Evolutionary conservation across 73 alveolate species (phyloP), one percentile per base, ranked within the genome.

Genomic region (Paramecium pentaurelia): DNA sequence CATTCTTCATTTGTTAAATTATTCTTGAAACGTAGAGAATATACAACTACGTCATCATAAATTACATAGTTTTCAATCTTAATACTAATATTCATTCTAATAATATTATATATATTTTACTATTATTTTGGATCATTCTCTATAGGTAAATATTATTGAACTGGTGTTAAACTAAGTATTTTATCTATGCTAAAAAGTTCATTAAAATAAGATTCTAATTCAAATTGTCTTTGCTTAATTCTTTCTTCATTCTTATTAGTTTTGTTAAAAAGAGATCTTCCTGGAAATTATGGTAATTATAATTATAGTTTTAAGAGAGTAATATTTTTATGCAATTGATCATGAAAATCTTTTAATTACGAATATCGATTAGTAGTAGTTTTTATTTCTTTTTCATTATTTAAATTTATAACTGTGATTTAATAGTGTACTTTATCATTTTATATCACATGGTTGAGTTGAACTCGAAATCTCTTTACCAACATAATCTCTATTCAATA

Each of bases 21-120:
- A 75, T 75, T 37, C 34, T 45, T 75, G 30, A 75, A 75, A 14
- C 30, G 42, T 3, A 37, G 25, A 20, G 25, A 75, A 75, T 75
- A 75, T 1, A 75, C 88, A 10, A 75, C 88, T 75, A 75, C 88
- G 88, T 75, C 88, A 75, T 75, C 88, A 18, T 75, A 75, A 4
- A 75, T 20, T 3, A 54, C 36, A 75, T 75, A 75, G 3, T 45
- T 34, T n/a, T 36, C 88, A 75, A 75, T 75, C 40, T 34, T 75
- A 12, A 75, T 27, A 37, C 38, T 22, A 34, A 75, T 75, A 4
- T 75, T 75, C 64, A 27, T 22, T 75, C 88, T 75, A 37, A 14
- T 37, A n/a, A 12, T 75, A 37, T 75, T 75, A 3, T 34, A 11
- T 2, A 75, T 34, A 32, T 34, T 8, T 18, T 40, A 40, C 49